Evolutionary conservation across 2,329 filamentous ascomycete genomes (phyloP), one percentile per base, ranked within the genome.

Genomic region (Colletotrichum sojae): DNA sequence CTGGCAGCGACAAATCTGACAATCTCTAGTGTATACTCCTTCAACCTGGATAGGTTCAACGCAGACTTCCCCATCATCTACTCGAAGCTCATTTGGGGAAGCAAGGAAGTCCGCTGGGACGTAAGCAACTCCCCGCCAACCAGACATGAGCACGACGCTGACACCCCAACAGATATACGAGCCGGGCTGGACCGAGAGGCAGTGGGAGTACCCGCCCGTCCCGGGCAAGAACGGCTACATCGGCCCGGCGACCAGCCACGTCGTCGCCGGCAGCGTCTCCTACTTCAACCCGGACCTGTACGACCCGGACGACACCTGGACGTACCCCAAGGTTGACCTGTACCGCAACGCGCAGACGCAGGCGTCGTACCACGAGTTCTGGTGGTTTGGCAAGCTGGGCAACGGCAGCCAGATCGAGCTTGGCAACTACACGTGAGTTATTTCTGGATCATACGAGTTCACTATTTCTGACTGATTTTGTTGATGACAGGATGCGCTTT

Each of bases 141-240:
- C 6, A 13, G 40, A 15, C 5, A 1, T 31, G 27, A 31, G 1
- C 4, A 5, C 20, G 1, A n/a, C 22, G n/a, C 22, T 68, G 16
- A 16, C 40, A 16, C 4, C 3, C 2, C 13, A 3, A 31, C n/a
- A 66, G 68, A 82, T 85, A 40, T 84, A 82, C 67, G 77, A 80
- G 3, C 67, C 68, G 5, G 74, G 75, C n/a, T 85, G 81, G 78
- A 75, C 75, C 1, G 81, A 83, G 57, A 68, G 72, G 1, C 72
- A 80, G 36, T 85, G 83, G 83, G 64, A 75, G 8, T 84, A 83
- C 59, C 83, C 83, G 2, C 82, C 78, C 0, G 72, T 76, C 2
- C 70, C 78, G 4, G 82, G 82, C 25, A 58, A 79, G 48, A 75
- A 76, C 13, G 78, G 79, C 16, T 85, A 80, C 57, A 72, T 85